Percentiles rank a stretch among this genome's conserved stretches.
These are phyloP conservation scores for Arxiozyma telluris DNA, from an alignment of 1,139 yeast genomes.

Conservation along the genomic window DNA sequence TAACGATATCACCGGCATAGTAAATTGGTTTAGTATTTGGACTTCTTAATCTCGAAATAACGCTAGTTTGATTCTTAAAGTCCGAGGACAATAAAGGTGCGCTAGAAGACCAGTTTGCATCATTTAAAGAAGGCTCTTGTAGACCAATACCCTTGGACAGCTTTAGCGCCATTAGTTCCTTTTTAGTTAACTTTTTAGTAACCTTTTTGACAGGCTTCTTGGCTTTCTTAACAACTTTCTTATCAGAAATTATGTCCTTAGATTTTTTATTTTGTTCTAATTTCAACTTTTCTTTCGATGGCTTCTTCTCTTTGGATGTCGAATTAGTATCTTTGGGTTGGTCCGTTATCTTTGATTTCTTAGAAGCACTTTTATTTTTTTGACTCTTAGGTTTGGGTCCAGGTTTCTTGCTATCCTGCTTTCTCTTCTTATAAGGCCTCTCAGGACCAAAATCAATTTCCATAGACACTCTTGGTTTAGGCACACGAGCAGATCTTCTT, in stretches of 20 bases:
- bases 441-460: constrained; percentile 9
- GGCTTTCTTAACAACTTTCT: not conserved
- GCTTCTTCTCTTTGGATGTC: constrained; percentile 6
- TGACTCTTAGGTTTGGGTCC: constrained; percentile 7
- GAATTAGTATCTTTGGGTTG: constrained; percentile 2
- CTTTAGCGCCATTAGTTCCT: not conserved
- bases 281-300: constrained; percentile 7
- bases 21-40: constrained; percentile 33
- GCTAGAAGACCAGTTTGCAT: constrained; percentile 17
- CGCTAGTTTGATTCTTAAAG: constrained; percentile 23
- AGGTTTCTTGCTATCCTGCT: constrained; percentile 5
- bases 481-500: constrained; percentile 22
- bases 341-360: not conserved
- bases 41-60: constrained; percentile 20
- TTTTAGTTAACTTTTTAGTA: constrained; percentile 1
- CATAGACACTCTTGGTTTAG: constrained; percentile 14
- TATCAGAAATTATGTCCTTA: not conserved
- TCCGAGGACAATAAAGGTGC: constrained; percentile 21
- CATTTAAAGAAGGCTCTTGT: constrained; percentile 15
- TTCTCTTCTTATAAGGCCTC: constrained; percentile 9
- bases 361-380: not conserved
- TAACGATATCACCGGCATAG: constrained; percentile 40
- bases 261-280: constrained; percentile 6
- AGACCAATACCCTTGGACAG: constrained; percentile 7
- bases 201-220: not conserved